A percentile compares a stretch with the other conserved stretches of the same genome.
phyloP scores from a whole-genome alignment of 805 yeast genomes.

The Candida berthetii region DNA sequence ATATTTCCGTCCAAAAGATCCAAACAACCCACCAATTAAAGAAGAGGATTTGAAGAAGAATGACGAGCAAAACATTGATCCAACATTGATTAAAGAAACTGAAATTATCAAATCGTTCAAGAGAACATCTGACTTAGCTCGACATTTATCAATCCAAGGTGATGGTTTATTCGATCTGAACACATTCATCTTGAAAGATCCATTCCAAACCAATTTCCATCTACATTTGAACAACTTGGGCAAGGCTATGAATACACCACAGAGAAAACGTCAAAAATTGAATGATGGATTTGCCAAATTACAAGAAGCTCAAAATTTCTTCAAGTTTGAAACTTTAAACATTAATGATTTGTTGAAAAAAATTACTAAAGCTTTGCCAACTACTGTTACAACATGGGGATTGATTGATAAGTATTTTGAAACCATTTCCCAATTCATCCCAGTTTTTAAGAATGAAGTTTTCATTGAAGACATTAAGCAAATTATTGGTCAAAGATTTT shows the following conservation, averaged over 20 bases:
- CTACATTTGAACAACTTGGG: conserved; percentile 8
- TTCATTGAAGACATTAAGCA: conserved; percentile 32
- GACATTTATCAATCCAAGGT: conserved; percentile 8
- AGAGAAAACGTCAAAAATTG: background rate
- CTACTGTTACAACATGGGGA: conserved; percentile 46
- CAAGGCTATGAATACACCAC: conserved; percentile 2
- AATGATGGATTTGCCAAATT: conserved; percentile 6
- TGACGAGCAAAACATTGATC: conserved; percentile 10
- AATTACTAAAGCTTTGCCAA: conserved; percentile 42
- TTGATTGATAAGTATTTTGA: conserved; percentile 46
- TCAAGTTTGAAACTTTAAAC: conserved; percentile 10
- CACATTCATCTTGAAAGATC: conserved; percentile 13
- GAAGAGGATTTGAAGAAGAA: background rate
- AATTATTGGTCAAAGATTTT: conserved; percentile 35
- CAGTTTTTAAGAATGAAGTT: conserved; percentile 50
- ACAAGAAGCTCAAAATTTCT: conserved; percentile 11
- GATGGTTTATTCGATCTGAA: conserved; percentile 16
- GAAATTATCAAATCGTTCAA: conserved; percentile 10
- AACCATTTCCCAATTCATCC: conserved; percentile 44
- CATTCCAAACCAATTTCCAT: conserved; percentile 7
- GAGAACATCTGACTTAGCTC: conserved; percentile 8
- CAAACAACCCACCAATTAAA: background rate
- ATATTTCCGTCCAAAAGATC: background rate
- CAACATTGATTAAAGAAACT: conserved; percentile 8
- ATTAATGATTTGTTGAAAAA: conserved; percentile 10